Percentiles rank a stretch among this genome's conserved stretches.
phyloP scores from a whole-genome alignment of 1,139 yeast genomes.

The Sugiyamaella paludigena region DNA sequence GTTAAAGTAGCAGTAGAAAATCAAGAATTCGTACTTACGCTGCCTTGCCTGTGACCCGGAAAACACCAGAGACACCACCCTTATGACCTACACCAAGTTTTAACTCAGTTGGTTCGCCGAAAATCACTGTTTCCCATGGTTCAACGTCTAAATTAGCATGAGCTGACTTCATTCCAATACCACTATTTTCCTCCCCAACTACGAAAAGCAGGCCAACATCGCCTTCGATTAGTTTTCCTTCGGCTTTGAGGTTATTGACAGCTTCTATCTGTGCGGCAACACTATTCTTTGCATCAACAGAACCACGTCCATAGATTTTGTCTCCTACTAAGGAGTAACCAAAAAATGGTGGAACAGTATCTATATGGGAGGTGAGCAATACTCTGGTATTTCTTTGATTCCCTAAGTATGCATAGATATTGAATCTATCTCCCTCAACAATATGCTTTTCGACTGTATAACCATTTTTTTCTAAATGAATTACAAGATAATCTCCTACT shows the following conservation, averaged over 20 bases:
- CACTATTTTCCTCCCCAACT: slow-evolving; percentile 66
- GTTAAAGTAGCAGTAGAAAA: neutral
- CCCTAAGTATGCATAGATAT: slow-evolving; percentile 60
- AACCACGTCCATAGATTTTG: slow-evolving; percentile 60
- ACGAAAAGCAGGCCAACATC: slow-evolving; percentile 62
- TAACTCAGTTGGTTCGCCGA: slow-evolving; percentile 74
- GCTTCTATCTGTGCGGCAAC: slow-evolving; percentile 63
- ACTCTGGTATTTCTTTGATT: slow-evolving; percentile 47
- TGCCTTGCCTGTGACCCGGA: slow-evolving; percentile 55
- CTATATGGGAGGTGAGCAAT: slow-evolving; percentile 62
- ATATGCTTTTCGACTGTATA: slow-evolving; percentile 50
- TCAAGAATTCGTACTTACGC: slow-evolving; percentile 31
- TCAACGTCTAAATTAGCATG: slow-evolving; percentile 41
- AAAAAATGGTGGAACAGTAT: slow-evolving; percentile 68
- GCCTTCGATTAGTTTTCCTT: slow-evolving; percentile 46
- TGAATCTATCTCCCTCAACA: slow-evolving; percentile 39
- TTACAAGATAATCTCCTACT: slow-evolving; percentile 38
- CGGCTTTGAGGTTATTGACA: slow-evolving; percentile 44
- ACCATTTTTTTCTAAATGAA: slow-evolving; percentile 44
- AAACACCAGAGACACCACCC: slow-evolving; percentile 44
- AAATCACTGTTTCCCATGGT: slow-evolving; percentile 58
- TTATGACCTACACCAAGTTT: slow-evolving; percentile 71
- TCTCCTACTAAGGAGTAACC: slow-evolving; percentile 52
- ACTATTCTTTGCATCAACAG: slow-evolving; percentile 66
- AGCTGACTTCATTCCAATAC: slow-evolving; percentile 58